phyloP scores from a whole-genome alignment of 2,329 filamentous ascomycete species.

The Lecanosticta acicola region DNA sequence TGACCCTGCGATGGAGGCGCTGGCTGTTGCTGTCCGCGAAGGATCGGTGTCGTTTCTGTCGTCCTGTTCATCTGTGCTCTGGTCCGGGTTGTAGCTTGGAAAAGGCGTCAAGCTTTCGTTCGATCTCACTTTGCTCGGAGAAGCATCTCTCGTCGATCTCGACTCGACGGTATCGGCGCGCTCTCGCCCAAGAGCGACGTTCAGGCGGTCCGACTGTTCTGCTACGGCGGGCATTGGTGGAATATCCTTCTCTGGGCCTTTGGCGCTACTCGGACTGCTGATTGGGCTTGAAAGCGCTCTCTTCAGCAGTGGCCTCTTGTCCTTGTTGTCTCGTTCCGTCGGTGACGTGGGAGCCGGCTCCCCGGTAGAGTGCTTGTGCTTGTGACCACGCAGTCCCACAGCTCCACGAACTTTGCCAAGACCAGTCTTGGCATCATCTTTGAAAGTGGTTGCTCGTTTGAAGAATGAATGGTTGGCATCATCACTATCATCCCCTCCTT shows the following conservation, averaged over 20 bases:
- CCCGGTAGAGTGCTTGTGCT: conserved; percentile 33
- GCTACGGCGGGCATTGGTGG: conserved; percentile 9
- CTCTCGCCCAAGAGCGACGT: conserved; percentile 11
- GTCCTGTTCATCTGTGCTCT: conserved; percentile 3
- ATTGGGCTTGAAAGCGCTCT: conserved; percentile 24
- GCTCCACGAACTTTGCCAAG: conserved; percentile 81
- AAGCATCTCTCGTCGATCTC: conserved; percentile 3
- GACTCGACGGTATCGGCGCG: conserved; percentile 12
- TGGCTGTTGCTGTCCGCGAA: conserved; percentile 10
- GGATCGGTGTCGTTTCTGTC: conserved; percentile 6
- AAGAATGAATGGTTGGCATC: conserved; percentile 52
- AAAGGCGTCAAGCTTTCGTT: conserved; percentile 10
- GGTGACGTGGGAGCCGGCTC: conserved; percentile 21
- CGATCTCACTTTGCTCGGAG: conserved; percentile 3
- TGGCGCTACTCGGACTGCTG: conserved; percentile 26
- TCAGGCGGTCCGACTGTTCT: conserved; percentile 17
- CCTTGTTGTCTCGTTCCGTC: conserved; percentile 15
- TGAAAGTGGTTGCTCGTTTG: conserved; percentile 72
- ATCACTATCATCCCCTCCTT: conserved; percentile 30
- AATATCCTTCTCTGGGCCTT: conserved; percentile 6
- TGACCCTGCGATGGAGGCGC: conserved; percentile 54
- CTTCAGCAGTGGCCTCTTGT: conserved; percentile 18
- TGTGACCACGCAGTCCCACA: conserved; percentile 53
- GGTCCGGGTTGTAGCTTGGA: conserved; percentile 1
- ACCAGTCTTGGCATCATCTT: conserved; percentile 74